Conservation (phyloP, 345 rosid genomes). For the Melastoma malabathricum region DNA sequence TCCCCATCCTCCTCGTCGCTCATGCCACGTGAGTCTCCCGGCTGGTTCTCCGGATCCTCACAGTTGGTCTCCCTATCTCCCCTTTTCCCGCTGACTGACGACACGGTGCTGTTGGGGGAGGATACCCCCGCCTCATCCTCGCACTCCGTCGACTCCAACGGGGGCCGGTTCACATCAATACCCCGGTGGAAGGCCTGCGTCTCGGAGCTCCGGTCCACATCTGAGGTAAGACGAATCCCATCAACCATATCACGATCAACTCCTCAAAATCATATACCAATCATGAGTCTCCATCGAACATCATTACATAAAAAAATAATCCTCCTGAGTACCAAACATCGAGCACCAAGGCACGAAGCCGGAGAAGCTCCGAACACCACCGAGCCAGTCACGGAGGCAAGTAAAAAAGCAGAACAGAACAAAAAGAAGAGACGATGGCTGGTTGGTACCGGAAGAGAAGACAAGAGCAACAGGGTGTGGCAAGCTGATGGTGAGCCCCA, state of each 20-base stretch:
- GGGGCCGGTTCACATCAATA: slow-evolving; percentile 72
- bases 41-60: slow-evolving; percentile 51
- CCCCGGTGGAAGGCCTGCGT: slow-evolving; percentile 52
- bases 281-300: too few relatives aligned
- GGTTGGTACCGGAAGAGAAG: not conserved
- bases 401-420: too few relatives aligned
- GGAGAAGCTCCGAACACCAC: too few relatives aligned
- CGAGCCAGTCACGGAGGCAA: too few relatives aligned
- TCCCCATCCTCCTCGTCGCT: slow-evolving; percentile 96
- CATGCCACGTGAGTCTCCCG: slow-evolving; percentile 55
- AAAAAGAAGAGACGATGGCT: too few relatives aligned
- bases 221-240: not conserved
- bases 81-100: slow-evolving; percentile 75
- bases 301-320: too few relatives aligned
- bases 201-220: slow-evolving; percentile 65
- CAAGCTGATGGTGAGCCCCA: slow-evolving; percentile 51
- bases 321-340: too few relatives aligned
- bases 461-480: slow-evolving; percentile 16
- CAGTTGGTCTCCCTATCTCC: slow-evolving; percentile 68
- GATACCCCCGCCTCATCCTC: slow-evolving; percentile 83
- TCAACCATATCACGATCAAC: too few relatives aligned
- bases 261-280: too few relatives aligned
- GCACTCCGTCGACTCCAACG: slow-evolving; percentile 43
- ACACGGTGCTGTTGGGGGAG: slow-evolving; percentile 83
- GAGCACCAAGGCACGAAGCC: too few relatives aligned